Base-by-base conservation (phyloP, 768 basidiomycete genomes). In the Psilocybe cyanescens region DNA sequence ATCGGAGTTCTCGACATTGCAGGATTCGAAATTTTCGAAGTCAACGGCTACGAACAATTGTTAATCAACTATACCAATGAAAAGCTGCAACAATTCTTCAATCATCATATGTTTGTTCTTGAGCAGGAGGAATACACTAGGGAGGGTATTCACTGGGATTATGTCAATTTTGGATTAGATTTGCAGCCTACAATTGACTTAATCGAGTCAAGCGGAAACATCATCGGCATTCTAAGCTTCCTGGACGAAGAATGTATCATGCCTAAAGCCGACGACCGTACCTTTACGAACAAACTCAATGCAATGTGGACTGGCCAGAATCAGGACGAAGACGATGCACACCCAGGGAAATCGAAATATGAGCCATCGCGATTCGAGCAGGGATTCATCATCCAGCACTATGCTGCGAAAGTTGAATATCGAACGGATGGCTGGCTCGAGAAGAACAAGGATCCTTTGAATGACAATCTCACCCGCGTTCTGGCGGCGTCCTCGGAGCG, bases 31-130 rank as follows among this genome's bases (percentile, higher is more conserved):
- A 99, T 99, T 63, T 93, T 94, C 77, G 91, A 92, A 57, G 81
- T 90, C 68, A 98, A 98, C 73, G 91, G 91, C 8, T 99, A 98
- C 74, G 97, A 99, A 70, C 97, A 99, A 74, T 85, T 99, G 29
- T 85, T 97, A 68, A 99, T 99, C 85, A 99, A 99, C 72, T 97
- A 93, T 70, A 99, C 97, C 47, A 99, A 99, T 79, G 97, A 99
- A 83, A 97, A 92, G 71, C 84, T 99, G 8, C 97, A 98, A 73
- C 97, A 98, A 74, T 94, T 94, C 75, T 95, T 95, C 85, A 99
- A 99, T 70, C 95, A 99, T 75, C 97, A 99, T 74, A 99, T 99
- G 97, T 99, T 99, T 75, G 94, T 97, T 41, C 86, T 99, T 35
- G 97, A 99, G 79, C 97, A 99, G 72, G 97, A 99, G 72, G 97